These are phyloP conservation scores for Triticum timopheevii DNA, from an alignment of 176 grass and related monocot genomes.

Conservation along the genomic window DNA sequence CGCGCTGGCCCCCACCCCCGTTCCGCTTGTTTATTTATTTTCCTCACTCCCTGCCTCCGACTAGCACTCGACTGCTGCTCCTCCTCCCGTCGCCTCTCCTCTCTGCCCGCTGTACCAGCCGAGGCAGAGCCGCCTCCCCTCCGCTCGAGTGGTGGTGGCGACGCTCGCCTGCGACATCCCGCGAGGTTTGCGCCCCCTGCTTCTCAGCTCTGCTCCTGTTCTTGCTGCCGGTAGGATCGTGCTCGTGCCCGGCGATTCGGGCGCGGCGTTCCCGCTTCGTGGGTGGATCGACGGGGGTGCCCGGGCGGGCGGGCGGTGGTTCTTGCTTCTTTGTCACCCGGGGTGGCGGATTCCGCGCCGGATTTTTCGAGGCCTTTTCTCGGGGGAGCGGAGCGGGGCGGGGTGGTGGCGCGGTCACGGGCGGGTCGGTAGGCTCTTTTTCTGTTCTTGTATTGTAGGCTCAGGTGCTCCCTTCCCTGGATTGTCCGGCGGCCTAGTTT, in stretches of 20 bases:
- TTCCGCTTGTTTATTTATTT: conserved; percentile 42
- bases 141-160: not conserved
- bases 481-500: conserved; percentile 39
- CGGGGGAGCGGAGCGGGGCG: not conserved
- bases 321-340: not conserved
- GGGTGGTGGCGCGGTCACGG: not conserved
- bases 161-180: not conserved
- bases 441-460: not conserved
- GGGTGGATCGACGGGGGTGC: not conserved
- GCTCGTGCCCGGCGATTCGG: conserved; percentile 16
- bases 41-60: conserved; percentile 23
- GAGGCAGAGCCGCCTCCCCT: not conserved
- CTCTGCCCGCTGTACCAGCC: conserved; percentile 13
- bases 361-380: not conserved
- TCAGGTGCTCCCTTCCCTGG: conserved; percentile 30
- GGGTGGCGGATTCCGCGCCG: not conserved
- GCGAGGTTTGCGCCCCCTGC: not conserved
- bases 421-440: not conserved
- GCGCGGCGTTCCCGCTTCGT: not conserved
- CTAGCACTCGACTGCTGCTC: conserved; percentile 7
- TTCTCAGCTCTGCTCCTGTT: not conserved
- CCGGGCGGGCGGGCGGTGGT: not conserved
- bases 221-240: not conserved
- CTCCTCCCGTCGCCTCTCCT: not conserved
- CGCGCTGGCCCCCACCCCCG: not conserved